Conservation (phyloP, 768 basidiomycete species). For the Rhodotorula kratochvilovae region DNA sequence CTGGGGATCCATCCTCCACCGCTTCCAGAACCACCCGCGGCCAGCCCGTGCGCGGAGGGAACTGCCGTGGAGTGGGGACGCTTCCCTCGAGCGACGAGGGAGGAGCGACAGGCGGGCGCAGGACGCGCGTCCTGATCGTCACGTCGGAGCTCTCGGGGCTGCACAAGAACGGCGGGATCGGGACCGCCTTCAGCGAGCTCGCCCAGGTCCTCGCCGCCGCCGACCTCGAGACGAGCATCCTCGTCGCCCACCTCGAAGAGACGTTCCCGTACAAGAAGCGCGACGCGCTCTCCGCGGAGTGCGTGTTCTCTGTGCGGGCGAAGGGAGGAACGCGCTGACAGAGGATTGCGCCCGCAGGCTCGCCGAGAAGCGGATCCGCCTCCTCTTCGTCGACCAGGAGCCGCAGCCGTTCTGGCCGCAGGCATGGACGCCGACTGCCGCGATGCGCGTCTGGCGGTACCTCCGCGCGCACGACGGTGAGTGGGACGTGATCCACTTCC, state of each 20-base stretch:
- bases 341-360: not conserved
- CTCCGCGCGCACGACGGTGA: constrained; percentile 7
- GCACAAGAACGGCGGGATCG: constrained; percentile 39
- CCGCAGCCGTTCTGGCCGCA: constrained; percentile 28
- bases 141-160: constrained; percentile 35
- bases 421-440: constrained; percentile 35
- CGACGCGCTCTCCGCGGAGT: constrained; percentile 9
- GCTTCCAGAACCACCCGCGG: constrained; percentile 37
- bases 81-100: not conserved
- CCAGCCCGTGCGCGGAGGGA: not conserved
- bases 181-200: constrained; percentile 34
- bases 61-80: constrained; percentile 17
- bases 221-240: constrained; percentile 24
- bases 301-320: not conserved
- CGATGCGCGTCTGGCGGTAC: constrained; percentile 31
- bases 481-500: constrained; percentile 39
- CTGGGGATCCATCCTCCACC: constrained; percentile 36
- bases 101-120: not conserved
- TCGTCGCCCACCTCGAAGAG: constrained; percentile 32
- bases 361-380: constrained; percentile 17
- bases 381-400: constrained; percentile 27
- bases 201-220: constrained; percentile 19
- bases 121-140: constrained; percentile 28
- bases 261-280: constrained; percentile 15
- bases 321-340: not conserved